Conservation (phyloP, 2,329 filamentous ascomycete genomes). For the Sclerotinia sclerotiorum region DNA sequence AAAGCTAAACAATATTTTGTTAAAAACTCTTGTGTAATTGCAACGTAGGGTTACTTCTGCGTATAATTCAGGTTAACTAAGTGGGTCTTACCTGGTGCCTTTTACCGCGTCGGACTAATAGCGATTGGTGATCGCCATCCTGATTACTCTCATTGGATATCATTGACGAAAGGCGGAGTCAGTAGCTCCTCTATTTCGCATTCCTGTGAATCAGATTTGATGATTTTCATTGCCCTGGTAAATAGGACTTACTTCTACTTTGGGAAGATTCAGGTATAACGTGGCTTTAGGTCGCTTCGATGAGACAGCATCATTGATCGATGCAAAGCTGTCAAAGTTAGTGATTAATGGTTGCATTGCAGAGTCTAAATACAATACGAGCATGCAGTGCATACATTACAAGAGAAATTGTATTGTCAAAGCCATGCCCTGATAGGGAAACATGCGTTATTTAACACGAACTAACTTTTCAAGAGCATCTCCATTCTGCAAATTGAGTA, state of each 20-base stretch:
- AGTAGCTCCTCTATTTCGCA: not conserved
- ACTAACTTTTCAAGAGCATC: not conserved
- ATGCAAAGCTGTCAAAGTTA: not conserved
- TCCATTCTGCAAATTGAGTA: slow-evolving; percentile 7
- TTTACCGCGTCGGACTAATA: not conserved
- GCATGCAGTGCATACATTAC: too few relatives aligned
- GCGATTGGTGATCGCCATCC: not conserved
- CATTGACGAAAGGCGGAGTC: not conserved
- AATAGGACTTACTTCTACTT: not conserved
- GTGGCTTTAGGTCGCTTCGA: not conserved
- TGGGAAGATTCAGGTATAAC: not conserved
- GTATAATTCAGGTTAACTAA: not conserved
- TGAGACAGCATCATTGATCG: not conserved
- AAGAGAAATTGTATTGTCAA: not conserved
- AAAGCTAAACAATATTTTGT: too few relatives aligned
- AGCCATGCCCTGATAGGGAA: not conserved
- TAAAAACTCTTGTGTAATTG: too few relatives aligned
- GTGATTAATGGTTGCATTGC: too few relatives aligned
- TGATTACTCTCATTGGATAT: not conserved
- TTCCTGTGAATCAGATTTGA: not conserved
- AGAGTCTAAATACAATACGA: too few relatives aligned
- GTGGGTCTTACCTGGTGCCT: not conserved
- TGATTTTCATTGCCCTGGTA: too few relatives aligned
- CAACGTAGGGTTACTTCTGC: too few relatives aligned
- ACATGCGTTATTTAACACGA: not conserved